phyloP scores from a whole-genome alignment of 306 rosid species.

The Ochetophila trinervis region DNA sequence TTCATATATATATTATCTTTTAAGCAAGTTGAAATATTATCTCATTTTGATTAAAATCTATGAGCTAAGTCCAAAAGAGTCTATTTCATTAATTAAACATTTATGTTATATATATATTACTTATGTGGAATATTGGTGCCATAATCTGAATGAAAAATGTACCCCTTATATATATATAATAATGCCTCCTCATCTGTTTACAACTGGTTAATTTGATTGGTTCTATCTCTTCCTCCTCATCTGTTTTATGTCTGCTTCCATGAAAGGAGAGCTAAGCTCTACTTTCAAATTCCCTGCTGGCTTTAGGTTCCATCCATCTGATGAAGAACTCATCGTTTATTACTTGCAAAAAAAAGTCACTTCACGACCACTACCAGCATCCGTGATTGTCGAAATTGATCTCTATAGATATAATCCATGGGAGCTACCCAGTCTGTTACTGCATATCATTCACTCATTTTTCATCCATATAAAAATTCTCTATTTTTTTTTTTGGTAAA shows the following conservation, averaged over 20 bases:
- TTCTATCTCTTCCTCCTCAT: constrained; percentile 41
- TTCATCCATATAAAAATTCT: constrained; percentile 4
- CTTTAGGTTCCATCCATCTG: constrained; percentile 81
- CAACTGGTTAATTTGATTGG: constrained; percentile 29
- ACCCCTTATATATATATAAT: constrained; percentile 15
- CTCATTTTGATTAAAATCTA: too few relatives aligned
- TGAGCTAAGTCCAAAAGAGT: too few relatives aligned
- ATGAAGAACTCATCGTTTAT: constrained; percentile 79
- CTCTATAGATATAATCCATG: constrained; percentile 67
- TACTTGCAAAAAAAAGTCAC: constrained; percentile 56
- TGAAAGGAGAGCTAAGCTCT: constrained; percentile 39
- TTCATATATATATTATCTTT: too few relatives aligned
- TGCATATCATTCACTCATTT: constrained; percentile 22
- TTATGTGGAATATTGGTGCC: constrained; percentile 6
- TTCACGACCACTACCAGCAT: constrained; percentile 67
- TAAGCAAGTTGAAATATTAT: too few relatives aligned
- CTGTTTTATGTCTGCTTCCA: constrained; percentile 31
- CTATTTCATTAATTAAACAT: too few relatives aligned
- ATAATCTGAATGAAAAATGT: constrained; percentile 47
- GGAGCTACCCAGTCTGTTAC: constrained; percentile 70
- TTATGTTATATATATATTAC: too few relatives aligned
- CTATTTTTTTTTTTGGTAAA: too few relatives aligned
- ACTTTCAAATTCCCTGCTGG: constrained; percentile 63
- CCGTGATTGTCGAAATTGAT: constrained; percentile 60
- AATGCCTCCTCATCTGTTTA: constrained; percentile 21